A percentile compares a stretch with the other conserved stretches of the same genome.
These are phyloP conservation scores for Knoxia roxburghii DNA, from an alignment of 257 asterid species.

Conservation along the genomic window DNA sequence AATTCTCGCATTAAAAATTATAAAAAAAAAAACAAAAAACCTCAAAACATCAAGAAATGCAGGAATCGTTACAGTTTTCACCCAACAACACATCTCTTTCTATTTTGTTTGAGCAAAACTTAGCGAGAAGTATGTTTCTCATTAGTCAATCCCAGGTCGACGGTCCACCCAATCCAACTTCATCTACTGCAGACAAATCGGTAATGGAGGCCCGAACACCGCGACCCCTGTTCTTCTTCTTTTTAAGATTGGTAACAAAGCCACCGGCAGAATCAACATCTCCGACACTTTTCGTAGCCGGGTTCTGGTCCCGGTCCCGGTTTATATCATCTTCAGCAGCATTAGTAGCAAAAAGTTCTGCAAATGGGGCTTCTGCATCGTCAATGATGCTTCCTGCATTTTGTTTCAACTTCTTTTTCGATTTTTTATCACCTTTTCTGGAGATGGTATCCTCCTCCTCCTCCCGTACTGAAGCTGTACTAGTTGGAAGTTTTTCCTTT, in stretches of 20 bases:
- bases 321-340: constrained; percentile 14
- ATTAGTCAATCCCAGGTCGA: constrained; percentile 90
- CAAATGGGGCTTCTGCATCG: constrained; percentile 56
- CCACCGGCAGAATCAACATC: constrained; percentile 30
- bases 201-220: constrained; percentile 30
- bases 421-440: constrained; percentile 27
- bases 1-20: too few species aligned
- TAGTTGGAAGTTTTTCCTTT: constrained; percentile 15
- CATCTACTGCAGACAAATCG: constrained; percentile 34
- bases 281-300: constrained; percentile 12
- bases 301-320: constrained; percentile 15
- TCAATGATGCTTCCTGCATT: constrained; percentile 36
- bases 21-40: too few species aligned
- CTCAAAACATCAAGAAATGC: too few species aligned
- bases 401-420: constrained; percentile 29
- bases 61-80: too few species aligned
- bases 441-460: constrained; percentile 15
- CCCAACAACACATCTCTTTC: too few species aligned
- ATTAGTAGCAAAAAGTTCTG: constrained; percentile 37
- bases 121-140: too few species aligned
- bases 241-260: constrained; percentile 27
- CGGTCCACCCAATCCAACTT: constrained; percentile 76
- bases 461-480: constrained; percentile 22
- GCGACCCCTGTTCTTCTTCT: constrained; percentile 36
- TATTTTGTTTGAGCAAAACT: too few species aligned